A percentile compares a stretch with the other conserved stretches of the same genome.
These are phyloP conservation scores for Gymnopilus junonius DNA, from an alignment of 768 basidiomycete genomes.

Conservation along the genomic window DNA sequence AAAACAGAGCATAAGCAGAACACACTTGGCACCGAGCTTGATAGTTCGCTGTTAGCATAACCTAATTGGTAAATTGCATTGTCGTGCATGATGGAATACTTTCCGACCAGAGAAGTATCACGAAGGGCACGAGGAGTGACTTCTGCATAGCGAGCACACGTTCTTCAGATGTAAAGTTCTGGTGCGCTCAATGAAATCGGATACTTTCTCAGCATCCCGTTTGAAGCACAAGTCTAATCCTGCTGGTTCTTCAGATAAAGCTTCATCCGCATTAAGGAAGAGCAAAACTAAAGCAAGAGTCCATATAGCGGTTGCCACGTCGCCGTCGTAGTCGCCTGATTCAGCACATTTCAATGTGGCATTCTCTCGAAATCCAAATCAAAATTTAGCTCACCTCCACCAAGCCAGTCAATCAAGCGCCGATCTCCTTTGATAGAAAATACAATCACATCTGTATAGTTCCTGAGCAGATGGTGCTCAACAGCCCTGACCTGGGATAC, in stretches of 20 bases:
- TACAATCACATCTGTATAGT: constrained; percentile 61
- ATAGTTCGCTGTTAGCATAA: constrained; percentile 51
- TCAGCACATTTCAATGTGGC: background rate
- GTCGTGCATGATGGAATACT: constrained; percentile 60
- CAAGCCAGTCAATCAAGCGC: constrained; percentile 64
- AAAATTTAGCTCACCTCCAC: constrained; percentile 49
- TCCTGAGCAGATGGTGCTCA: constrained; percentile 46
- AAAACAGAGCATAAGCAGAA: background rate
- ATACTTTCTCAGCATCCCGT: constrained; percentile 47
- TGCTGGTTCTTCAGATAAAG: constrained; percentile 50
- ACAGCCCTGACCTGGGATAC: constrained; percentile 59
- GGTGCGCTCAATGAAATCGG: constrained; percentile 42
- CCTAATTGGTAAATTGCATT: constrained; percentile 55
- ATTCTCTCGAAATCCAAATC: background rate
- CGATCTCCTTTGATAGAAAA: constrained; percentile 53
- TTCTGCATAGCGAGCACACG: constrained; percentile 46
- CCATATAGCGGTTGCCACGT: constrained; percentile 64
- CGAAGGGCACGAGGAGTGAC: constrained; percentile 53
- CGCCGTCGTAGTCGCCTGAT: constrained; percentile 77
- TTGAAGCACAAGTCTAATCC: constrained; percentile 45
- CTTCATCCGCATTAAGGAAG: constrained; percentile 57
- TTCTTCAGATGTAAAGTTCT: constrained; percentile 15
- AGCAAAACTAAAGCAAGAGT: constrained; percentile 49
- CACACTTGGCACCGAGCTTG: constrained; percentile 54
- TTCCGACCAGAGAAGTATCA: constrained; percentile 50